Evolutionary conservation across 106 monocot genomes (phyloP).

Genomic region (Vanilla planifolia): DNA sequence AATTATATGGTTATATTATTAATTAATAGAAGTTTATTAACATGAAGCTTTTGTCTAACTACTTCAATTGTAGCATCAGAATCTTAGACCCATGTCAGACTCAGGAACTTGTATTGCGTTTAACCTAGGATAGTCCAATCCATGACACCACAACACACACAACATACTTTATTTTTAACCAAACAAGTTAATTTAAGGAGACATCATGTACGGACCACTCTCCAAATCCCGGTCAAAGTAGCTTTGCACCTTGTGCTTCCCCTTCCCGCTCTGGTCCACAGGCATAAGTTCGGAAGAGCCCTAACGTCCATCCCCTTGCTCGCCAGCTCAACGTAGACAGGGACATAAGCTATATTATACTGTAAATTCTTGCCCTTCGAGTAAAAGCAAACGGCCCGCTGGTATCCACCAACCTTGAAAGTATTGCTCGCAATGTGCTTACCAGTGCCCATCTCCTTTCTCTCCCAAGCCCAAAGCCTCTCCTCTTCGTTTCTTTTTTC

Average conservation of each 20-base stretch:
- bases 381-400: conserved; percentile 47
- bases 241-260: conserved; percentile 38
- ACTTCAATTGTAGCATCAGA: conserved; percentile 73
- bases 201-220: conserved; percentile 37
- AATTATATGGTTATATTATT: too few relatives aligned
- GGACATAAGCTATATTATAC: conserved; percentile 34
- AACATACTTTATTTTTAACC: conserved; percentile 91
- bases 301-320: conserved; percentile 37
- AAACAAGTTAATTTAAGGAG: too few relatives aligned
- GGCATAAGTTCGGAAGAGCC: conserved; percentile 38
- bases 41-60: conserved; percentile 67
- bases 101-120: conserved; percentile 71
- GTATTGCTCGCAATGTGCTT: conserved; percentile 43
- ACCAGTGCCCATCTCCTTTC: conserved; percentile 51
- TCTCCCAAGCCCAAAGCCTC: too few relatives aligned
- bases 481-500: too few relatives aligned
- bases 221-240: conserved; percentile 35
- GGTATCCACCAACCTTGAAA: conserved; percentile 37
- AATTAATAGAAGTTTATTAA: conserved; percentile 79
- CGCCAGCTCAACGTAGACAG: conserved; percentile 37
- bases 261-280: conserved; percentile 50
- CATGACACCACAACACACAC: conserved; percentile 82
- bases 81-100: conserved; percentile 73
- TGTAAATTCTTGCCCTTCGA: conserved; percentile 41
- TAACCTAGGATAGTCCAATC: conserved; percentile 50